A percentile compares a stretch with the other conserved stretches of the same genome.
Conservation (phyloP, 2,329 filamentous ascomycete species). For the Pseudogymnoascus sp. region DNA sequence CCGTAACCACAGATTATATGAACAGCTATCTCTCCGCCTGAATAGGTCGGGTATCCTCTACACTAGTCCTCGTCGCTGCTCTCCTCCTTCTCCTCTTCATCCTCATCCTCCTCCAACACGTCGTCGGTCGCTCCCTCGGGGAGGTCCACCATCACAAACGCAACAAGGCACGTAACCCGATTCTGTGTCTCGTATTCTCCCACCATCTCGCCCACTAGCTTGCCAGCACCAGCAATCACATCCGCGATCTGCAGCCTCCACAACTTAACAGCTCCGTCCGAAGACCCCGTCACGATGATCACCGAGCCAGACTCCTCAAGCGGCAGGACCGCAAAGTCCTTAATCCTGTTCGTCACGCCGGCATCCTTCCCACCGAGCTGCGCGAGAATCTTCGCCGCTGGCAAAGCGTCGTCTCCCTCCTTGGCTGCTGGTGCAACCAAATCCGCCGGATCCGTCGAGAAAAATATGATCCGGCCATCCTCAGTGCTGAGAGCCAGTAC, state of each 20-base stretch:
- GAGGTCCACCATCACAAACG: slow-evolving; percentile 73
- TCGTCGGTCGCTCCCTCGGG: slow-evolving; percentile 50
- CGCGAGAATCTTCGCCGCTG: slow-evolving; percentile 59
- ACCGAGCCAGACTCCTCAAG: slow-evolving; percentile 35
- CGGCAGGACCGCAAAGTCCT: slow-evolving; percentile 74
- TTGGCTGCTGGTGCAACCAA: slow-evolving; percentile 28
- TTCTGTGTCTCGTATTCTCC: slow-evolving; percentile 78
- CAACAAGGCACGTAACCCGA: slow-evolving; percentile 79
- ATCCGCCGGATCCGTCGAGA: slow-evolving; percentile 53
- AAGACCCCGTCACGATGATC: slow-evolving; percentile 66
- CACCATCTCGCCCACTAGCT: slow-evolving; percentile 44
- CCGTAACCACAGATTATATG: background rate
- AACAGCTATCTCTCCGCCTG: background rate
- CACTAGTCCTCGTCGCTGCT: slow-evolving; percentile 15
- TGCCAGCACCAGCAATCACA: slow-evolving; percentile 32
- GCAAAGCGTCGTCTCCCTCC: slow-evolving; percentile 37
- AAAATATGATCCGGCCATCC: slow-evolving; percentile 80
- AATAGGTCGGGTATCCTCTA: background rate
- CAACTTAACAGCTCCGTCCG: slow-evolving; percentile 74
- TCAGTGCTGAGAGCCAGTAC: slow-evolving; percentile 77
- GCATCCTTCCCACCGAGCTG: slow-evolving; percentile 67
- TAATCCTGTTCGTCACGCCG: slow-evolving; percentile 64
- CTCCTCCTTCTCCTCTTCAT: slow-evolving; percentile 20
- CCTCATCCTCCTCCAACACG: slow-evolving; percentile 18
- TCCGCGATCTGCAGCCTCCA: slow-evolving; percentile 51